A percentile compares a stretch with the other conserved stretches of the same genome.
These are phyloP conservation scores for Phytophthora foliorum DNA, from an alignment of 352 stramenopile genomes.

Conservation along the genomic window DNA sequence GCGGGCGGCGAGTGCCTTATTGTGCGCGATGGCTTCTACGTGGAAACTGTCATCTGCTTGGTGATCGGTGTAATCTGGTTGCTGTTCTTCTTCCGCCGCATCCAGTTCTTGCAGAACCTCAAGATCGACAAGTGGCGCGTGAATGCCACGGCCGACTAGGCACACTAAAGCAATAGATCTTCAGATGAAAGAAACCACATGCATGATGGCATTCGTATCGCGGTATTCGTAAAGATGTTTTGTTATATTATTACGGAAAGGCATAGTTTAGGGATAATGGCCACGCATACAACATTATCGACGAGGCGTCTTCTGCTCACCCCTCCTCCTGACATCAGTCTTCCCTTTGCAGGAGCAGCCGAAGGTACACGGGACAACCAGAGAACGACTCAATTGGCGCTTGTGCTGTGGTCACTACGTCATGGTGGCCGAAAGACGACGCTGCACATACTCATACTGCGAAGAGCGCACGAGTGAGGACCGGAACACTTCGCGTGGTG, in stretches of 20 bases:
- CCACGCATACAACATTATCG: conserved; percentile 31
- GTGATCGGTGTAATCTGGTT: conserved; percentile 79
- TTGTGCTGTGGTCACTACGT: conserved; percentile 26
- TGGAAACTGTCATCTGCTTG: conserved; percentile 80
- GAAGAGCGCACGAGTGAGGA: conserved; percentile 52
- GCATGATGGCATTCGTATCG: conserved; percentile 3
- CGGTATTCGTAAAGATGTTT: conserved; percentile 17
- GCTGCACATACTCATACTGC: conserved; percentile 43
- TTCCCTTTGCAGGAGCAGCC: background rate
- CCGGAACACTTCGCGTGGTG: conserved; percentile 78
- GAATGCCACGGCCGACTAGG: conserved; percentile 45
- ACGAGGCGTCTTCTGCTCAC: conserved; percentile 5
- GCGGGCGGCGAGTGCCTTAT: conserved; percentile 80
- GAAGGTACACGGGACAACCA: conserved; percentile 5
- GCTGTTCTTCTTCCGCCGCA: conserved; percentile 70
- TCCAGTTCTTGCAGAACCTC: conserved; percentile 82
- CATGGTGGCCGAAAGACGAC: conserved; percentile 40
- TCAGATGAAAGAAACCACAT: conserved; percentile 14
- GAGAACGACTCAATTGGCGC: conserved; percentile 14
- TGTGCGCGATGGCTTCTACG: conserved; percentile 83
- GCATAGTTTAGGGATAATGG: conserved; percentile 38
- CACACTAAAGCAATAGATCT: conserved; percentile 34
- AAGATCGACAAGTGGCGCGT: conserved; percentile 89
- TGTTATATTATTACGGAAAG: conserved; percentile 46
- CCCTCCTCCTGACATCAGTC: conserved; percentile 3